Evolutionary conservation across 257 asterid species (phyloP).

Genomic region (Penstemon newberryi): DNA sequence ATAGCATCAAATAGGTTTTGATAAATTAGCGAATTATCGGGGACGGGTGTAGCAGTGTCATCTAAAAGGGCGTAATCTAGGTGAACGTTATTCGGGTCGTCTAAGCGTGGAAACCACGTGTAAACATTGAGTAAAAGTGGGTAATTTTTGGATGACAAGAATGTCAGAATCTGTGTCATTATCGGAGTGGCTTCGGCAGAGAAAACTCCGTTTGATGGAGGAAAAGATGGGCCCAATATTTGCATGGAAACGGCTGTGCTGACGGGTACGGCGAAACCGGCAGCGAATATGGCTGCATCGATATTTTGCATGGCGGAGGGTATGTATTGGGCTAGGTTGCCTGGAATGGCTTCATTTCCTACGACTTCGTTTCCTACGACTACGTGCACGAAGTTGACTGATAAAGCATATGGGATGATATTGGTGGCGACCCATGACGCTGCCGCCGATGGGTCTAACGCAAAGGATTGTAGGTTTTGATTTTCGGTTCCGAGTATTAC

Average conservation of each 20-base stretch:
- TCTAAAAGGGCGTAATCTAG: conserved; percentile 37
- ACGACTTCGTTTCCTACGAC: conserved; percentile 53
- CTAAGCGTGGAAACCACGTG: conserved; percentile 38
- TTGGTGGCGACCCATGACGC: conserved; percentile 36
- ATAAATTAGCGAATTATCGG: conserved; percentile 22
- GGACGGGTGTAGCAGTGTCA: neutral
- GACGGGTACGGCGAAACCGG: conserved; percentile 25
- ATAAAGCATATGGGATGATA: conserved; percentile 27
- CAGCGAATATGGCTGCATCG: conserved; percentile 23
- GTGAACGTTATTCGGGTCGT: conserved; percentile 27
- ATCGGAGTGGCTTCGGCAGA: neutral
- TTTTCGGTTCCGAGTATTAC: conserved; percentile 37
- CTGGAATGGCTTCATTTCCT: conserved; percentile 54
- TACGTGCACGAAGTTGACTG: conserved; percentile 21
- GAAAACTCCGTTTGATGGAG: conserved; percentile 39
- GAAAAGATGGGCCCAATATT: conserved; percentile 32
- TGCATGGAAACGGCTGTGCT: conserved; percentile 35
- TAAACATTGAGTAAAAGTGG: conserved; percentile 42
- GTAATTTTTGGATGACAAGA: conserved; percentile 20
- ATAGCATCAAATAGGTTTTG: conserved; percentile 42
- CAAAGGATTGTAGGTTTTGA: conserved; percentile 33
- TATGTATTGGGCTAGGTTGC: conserved; percentile 28
- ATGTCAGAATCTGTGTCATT: conserved; percentile 23
- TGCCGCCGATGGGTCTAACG: conserved; percentile 31
- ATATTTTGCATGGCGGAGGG: conserved; percentile 43